These are phyloP conservation scores for Biancaea sappan DNA, from an alignment of 306 rosid species.

Conservation along the genomic window DNA sequence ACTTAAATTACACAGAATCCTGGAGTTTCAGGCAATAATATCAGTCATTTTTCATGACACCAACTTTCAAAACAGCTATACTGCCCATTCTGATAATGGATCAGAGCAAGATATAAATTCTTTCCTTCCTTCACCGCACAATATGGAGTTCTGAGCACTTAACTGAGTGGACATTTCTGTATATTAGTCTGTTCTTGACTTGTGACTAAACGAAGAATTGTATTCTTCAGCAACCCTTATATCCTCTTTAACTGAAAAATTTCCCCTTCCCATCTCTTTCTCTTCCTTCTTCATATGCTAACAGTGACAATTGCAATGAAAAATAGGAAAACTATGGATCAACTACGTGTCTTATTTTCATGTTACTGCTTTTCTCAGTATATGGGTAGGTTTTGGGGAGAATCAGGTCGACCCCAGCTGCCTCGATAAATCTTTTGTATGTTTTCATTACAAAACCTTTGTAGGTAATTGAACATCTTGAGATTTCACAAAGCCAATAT, in stretches of 20 bases:
- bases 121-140: constrained; percentile 9
- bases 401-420: not conserved
- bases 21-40: constrained; percentile 4
- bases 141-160: not conserved
- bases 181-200: not conserved
- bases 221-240: not conserved
- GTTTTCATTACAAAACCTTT: not conserved
- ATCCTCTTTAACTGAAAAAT: not conserved
- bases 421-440: too few relatives aligned
- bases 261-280: not conserved
- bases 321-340: not conserved
- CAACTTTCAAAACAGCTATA: not conserved
- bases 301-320: not conserved
- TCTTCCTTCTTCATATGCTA: not conserved
- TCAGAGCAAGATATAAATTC: not conserved
- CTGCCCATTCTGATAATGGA: not conserved
- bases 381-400: not conserved
- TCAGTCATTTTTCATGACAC: constrained; percentile 20
- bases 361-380: not conserved
- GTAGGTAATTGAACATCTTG: not conserved
- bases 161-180: not conserved
- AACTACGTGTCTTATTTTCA: not conserved
- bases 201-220: not conserved
- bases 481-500: not conserved
- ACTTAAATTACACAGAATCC: constrained; percentile 12